Conservation (phyloP, 2,329 filamentous ascomycete genomes). For the Talaromyces sp. region DNA sequence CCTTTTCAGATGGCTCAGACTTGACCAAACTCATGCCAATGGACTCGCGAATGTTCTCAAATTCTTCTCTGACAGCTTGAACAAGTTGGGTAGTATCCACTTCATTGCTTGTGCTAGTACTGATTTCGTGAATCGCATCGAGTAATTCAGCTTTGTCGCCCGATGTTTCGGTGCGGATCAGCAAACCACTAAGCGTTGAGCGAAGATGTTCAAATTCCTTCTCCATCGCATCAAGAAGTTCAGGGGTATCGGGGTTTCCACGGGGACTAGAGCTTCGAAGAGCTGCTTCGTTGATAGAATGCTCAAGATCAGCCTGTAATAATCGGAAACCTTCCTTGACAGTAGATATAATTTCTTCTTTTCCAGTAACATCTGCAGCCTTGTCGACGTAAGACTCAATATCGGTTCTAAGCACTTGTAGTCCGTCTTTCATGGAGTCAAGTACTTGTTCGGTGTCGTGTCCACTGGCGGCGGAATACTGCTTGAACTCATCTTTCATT, state of each 20-base stretch:
- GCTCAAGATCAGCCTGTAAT: constrained; percentile 57
- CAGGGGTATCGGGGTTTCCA: constrained; percentile 56
- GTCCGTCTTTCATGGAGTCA: constrained; percentile 80
- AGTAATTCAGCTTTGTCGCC: constrained; percentile 60
- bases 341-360: constrained; percentile 74
- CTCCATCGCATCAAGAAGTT: constrained; percentile 70
- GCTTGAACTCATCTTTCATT: constrained; percentile 65
- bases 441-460: constrained; percentile 84
- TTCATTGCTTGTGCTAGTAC: constrained; percentile 27
- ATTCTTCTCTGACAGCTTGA: constrained; percentile 55
- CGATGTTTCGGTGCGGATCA: constrained; percentile 58
- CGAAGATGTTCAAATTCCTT: constrained; percentile 79
- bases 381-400: constrained; percentile 79
- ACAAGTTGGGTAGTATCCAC: constrained; percentile 37
- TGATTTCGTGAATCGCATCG: constrained; percentile 54
- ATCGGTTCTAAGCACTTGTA: constrained; percentile 73
- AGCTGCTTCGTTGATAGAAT: constrained; percentile 45
- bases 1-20: constrained; percentile 49
- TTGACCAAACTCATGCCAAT: constrained; percentile 52
- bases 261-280: constrained; percentile 30
- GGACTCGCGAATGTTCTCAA: constrained; percentile 58
- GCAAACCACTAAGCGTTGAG: constrained; percentile 67
- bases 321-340: constrained; percentile 60
- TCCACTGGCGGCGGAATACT: constrained; percentile 74
- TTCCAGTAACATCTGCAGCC: constrained; percentile 63